phyloP scores from a whole-genome alignment of 176 grass and related monocot species.

The Avena insularis region DNA sequence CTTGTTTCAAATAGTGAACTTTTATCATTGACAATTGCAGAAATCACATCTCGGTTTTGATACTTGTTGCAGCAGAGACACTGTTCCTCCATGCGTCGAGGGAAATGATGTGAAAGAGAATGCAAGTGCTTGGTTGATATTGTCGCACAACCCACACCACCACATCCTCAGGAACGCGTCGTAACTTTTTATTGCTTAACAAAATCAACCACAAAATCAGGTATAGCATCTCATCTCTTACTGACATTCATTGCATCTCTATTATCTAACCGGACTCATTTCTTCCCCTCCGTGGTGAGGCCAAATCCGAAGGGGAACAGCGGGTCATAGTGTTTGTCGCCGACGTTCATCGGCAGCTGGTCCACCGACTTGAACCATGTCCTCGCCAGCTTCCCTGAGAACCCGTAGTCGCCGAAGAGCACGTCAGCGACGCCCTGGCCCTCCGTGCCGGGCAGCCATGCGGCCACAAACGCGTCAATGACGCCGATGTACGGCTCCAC shows the following conservation, averaged over 20 bases:
- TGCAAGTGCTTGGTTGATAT: neutral
- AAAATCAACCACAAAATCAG: neutral
- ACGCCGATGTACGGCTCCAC: slow-evolving; percentile 65
- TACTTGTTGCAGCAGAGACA: neutral
- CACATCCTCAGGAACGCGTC: neutral
- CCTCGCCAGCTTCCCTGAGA: slow-evolving; percentile 70
- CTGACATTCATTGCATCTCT: neutral
- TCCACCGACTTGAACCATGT: slow-evolving; percentile 93
- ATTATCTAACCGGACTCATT: neutral
- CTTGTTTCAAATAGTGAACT: neutral
- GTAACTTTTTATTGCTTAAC: neutral
- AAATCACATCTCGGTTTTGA: neutral
- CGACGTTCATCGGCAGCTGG: slow-evolving; percentile 87
- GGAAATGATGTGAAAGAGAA: neutral
- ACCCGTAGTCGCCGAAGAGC: slow-evolving; percentile 83
- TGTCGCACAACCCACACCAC: neutral
- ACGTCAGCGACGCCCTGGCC: slow-evolving; percentile 86
- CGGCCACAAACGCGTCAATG: slow-evolving; percentile 82
- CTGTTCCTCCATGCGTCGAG: neutral
- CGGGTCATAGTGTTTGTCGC: slow-evolving; percentile 78
- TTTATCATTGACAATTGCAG: neutral
- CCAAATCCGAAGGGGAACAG: slow-evolving; percentile 81
- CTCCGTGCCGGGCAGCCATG: slow-evolving; percentile 82
- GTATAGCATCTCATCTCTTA: neutral
- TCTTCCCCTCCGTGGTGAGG: slow-evolving; percentile 51